Percentiles rank a stretch among this genome's conserved stretches.
phyloP scores from a whole-genome alignment of 2,329 filamentous ascomycete species.

The Tolypocladium pustulatum region DNA sequence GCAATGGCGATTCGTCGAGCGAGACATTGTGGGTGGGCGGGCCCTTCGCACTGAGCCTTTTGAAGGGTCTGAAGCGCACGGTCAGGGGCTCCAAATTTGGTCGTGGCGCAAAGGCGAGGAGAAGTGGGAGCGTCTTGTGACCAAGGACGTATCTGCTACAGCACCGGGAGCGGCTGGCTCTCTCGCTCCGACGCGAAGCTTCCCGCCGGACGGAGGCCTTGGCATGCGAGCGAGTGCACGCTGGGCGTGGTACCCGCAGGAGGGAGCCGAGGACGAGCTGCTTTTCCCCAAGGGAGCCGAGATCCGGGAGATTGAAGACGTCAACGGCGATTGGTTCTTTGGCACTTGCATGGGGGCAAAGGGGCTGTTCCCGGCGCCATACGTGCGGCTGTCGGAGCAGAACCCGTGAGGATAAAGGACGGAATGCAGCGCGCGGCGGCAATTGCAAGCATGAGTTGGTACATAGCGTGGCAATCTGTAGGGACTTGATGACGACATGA shows the following conservation, averaged over 20 bases:
- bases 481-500: not conserved
- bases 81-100: conserved; percentile 35
- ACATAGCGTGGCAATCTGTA: not conserved
- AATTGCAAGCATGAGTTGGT: not conserved
- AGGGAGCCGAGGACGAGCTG: conserved; percentile 60
- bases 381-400: conserved; percentile 43
- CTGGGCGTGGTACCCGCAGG: conserved; percentile 70
- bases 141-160: conserved; percentile 37
- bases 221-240: conserved; percentile 53
- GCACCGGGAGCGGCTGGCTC: conserved; percentile 22
- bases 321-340: conserved; percentile 86
- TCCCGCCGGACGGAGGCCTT: conserved; percentile 67
- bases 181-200: conserved; percentile 23
- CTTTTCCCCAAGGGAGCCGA: conserved; percentile 76
- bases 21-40: conserved; percentile 68
- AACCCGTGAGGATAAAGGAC: not conserved
- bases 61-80: conserved; percentile 19
- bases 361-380: conserved; percentile 72
- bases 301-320: conserved; percentile 71
- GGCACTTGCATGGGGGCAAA: conserved; percentile 73
- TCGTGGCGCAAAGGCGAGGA: conserved; percentile 35
- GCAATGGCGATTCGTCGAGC: conserved; percentile 55
- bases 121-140: conserved; percentile 35
- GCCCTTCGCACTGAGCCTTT: conserved; percentile 52
- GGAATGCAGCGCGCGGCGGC: not conserved